A percentile compares a stretch with the other conserved stretches of the same genome.
Conservation (phyloP, 2,329 filamentous ascomycete species). For the Trichophyton verrucosum region DNA sequence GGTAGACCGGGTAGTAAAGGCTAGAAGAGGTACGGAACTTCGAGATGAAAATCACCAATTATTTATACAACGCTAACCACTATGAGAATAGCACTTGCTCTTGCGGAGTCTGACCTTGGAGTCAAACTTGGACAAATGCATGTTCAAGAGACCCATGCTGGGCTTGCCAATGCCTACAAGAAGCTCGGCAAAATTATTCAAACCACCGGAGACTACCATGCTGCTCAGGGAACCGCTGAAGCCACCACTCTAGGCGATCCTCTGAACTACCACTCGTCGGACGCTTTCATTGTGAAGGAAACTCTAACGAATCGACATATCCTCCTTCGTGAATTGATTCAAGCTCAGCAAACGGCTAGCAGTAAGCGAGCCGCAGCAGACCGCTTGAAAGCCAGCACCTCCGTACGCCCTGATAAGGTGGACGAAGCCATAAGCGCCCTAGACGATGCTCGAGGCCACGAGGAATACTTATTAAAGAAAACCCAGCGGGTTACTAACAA, state of each 20-base stretch:
- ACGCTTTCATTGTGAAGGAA: conserved; percentile 96
- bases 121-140: conserved; percentile 79
- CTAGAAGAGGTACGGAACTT: conserved; percentile 59
- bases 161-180: conserved; percentile 78
- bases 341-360: conserved; percentile 75
- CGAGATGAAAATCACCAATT: not conserved
- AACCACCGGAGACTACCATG: conserved; percentile 86
- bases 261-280: conserved; percentile 85
- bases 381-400: conserved; percentile 72
- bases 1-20: conserved; percentile 86
- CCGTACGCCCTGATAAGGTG: conserved; percentile 85
- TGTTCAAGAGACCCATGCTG: conserved; percentile 79
- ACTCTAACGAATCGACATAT: conserved; percentile 96
- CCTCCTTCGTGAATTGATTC: conserved; percentile 78
- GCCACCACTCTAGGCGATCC: conserved; percentile 90
- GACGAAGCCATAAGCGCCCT: conserved; percentile 90
- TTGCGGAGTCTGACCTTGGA: conserved; percentile 86
- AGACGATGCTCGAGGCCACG: conserved; percentile 73
- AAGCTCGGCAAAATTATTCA: conserved; percentile 92
- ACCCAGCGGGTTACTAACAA: conserved; percentile 82
- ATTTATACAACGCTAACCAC: not conserved
- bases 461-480: conserved; percentile 71
- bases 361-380: conserved; percentile 78
- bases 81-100: conserved; percentile 58
- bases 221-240: conserved; percentile 90